Percentiles rank a stretch among this genome's conserved stretches.
Evolutionary conservation across 805 yeast genomes (phyloP).

Genomic region (Wickerhamomyces chaumierensis): DNA sequence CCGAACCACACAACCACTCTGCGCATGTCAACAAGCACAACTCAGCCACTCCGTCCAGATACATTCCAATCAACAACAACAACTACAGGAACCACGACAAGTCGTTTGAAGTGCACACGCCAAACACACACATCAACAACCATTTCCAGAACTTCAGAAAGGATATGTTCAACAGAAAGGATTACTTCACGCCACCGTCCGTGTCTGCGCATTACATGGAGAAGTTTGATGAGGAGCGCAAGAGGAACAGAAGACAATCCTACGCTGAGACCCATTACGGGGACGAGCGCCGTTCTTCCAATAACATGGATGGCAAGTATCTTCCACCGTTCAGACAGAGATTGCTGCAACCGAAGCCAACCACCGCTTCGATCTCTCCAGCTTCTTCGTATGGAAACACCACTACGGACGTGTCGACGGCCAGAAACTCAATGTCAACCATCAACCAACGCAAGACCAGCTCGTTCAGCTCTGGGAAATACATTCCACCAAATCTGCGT

Average conservation of each 20-base stretch:
- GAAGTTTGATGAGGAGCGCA: slow-evolving; percentile 31
- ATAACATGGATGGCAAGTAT: neutral
- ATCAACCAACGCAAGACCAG: slow-evolving; percentile 2
- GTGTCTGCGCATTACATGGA: slow-evolving; percentile 64
- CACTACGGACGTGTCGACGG: neutral
- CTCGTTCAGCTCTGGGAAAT: slow-evolving; percentile 35
- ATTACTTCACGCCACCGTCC: slow-evolving; percentile 70
- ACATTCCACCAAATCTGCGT: slow-evolving; percentile 67
- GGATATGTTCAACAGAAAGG: slow-evolving; percentile 46
- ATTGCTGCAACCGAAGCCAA: neutral
- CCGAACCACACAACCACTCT: neutral
- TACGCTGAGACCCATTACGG: neutral
- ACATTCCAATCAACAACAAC: slow-evolving; percentile 17
- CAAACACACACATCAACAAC: slow-evolving; percentile 30
- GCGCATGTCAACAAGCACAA: neutral
- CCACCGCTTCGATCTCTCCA: neutral
- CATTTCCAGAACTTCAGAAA: slow-evolving; percentile 26
- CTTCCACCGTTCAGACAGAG: slow-evolving; percentile 1
- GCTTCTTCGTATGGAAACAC: slow-evolving; percentile 2
- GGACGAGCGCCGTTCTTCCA: neutral
- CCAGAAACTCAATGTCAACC: slow-evolving; percentile 1
- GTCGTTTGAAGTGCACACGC: slow-evolving; percentile 59
- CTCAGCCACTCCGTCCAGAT: slow-evolving; percentile 1
- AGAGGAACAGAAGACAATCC: slow-evolving; percentile 5
- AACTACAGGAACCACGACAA: slow-evolving; percentile 19